phyloP scores from a whole-genome alignment of 495 filamentous ascomycete genomes.

The Podospora sp. region DNA sequence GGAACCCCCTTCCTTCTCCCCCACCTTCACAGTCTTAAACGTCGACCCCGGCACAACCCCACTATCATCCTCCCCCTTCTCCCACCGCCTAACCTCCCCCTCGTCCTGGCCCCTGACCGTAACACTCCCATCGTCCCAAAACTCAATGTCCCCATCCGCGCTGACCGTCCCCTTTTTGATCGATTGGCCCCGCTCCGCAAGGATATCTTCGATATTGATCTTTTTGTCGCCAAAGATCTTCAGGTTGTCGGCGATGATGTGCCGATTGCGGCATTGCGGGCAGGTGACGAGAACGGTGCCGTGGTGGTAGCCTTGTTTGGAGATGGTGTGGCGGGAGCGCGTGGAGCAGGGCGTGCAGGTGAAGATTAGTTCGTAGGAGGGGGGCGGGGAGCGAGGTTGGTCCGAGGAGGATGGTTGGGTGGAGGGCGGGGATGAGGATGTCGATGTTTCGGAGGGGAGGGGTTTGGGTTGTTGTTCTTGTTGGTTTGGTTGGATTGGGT shows the following conservation, averaged over 20 bases:
- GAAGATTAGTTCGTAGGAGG: constrained; percentile 82
- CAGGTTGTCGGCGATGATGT: constrained; percentile 91
- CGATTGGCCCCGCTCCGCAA: constrained; percentile 64
- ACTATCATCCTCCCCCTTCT: constrained; percentile 19
- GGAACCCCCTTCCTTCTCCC: constrained; percentile 2
- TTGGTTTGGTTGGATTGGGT: constrained; percentile 13
- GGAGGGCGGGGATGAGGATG: constrained; percentile 16
- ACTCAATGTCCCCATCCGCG: constrained; percentile 64
- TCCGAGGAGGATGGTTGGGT: too few relatives aligned
- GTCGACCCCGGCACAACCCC: constrained; percentile 30
- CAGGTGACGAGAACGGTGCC: constrained; percentile 88
- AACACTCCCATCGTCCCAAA: constrained; percentile 65
- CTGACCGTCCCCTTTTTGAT: constrained; percentile 63
- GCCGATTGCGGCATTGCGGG: constrained; percentile 77
- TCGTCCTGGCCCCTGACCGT: constrained; percentile 23
- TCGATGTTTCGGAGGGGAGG: constrained; percentile 38
- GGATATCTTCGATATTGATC: constrained; percentile 71
- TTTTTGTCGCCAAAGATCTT: constrained; percentile 69
- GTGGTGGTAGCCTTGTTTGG: constrained; percentile 90
- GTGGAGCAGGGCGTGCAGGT: constrained; percentile 84
- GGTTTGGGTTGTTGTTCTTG: constrained; percentile 17
- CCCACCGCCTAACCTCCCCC: constrained; percentile 1
- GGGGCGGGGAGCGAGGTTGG: constrained; percentile 12
- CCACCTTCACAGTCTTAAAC: constrained; percentile 31
- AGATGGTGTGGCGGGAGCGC: constrained; percentile 75